phyloP scores from a whole-genome alignment of 805 yeast species.

The Saturnispora besseyi region DNA sequence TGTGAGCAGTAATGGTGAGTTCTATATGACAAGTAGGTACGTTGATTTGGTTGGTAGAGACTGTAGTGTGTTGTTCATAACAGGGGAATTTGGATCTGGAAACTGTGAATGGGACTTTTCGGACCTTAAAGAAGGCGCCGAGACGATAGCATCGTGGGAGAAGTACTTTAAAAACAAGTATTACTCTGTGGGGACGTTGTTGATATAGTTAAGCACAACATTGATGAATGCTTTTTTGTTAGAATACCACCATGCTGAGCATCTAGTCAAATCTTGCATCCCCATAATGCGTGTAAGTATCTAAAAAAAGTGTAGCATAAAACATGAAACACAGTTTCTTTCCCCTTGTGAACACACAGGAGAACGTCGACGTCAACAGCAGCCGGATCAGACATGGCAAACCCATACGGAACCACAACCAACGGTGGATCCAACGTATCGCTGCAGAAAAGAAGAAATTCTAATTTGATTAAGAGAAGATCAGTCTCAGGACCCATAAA shows the following conservation, averaged over 20 bases:
- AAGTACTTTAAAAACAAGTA: conserved; percentile 40
- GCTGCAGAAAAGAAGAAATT: not conserved
- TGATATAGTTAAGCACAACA: not conserved
- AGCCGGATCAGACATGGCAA: not conserved
- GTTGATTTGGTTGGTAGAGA: conserved; percentile 53
- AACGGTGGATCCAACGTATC: not conserved
- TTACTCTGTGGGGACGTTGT: conserved; percentile 48
- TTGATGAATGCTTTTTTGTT: not conserved
- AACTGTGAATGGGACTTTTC: conserved; percentile 55
- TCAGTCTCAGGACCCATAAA: conserved; percentile 5
- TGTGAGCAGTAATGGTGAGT: conserved; percentile 39
- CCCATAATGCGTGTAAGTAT: not conserved
- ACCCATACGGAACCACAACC: not conserved
- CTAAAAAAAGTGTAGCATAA: not conserved
- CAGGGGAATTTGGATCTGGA: conserved; percentile 52
- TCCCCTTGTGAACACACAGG: not conserved
- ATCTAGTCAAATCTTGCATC: no score
- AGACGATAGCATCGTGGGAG: conserved; percentile 41
- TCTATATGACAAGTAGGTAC: conserved; percentile 45
- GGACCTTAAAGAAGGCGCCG: conserved; percentile 24
- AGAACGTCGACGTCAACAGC: not conserved
- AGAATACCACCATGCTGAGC: not conserved
- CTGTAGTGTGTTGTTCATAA: conserved; percentile 58
- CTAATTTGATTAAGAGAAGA: conserved; percentile 1
- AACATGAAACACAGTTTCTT: not conserved